phyloP scores from a whole-genome alignment of 2,329 filamentous ascomycete genomes.

The Monilinia fructigena region DNA sequence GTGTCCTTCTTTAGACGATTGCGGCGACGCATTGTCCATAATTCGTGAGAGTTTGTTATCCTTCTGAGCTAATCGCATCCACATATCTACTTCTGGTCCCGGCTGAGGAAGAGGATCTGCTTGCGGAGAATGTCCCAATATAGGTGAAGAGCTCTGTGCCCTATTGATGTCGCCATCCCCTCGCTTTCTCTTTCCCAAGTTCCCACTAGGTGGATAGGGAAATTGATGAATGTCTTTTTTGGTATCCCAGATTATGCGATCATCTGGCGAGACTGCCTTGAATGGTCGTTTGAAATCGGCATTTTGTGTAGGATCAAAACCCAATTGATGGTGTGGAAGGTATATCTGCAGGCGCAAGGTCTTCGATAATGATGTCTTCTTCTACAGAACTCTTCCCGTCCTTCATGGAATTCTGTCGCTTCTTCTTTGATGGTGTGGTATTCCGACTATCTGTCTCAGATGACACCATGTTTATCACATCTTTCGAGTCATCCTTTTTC shows the following conservation, averaged over 20 bases:
- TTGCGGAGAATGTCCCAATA: constrained; percentile 45
- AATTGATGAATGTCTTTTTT: constrained; percentile 46
- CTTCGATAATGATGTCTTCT: not conserved
- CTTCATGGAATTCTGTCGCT: not conserved
- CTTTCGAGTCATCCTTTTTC: constrained; percentile 32
- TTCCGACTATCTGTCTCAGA: constrained; percentile 35
- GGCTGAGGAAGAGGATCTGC: constrained; percentile 53
- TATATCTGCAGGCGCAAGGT: constrained; percentile 16
- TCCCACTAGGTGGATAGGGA: constrained; percentile 49
- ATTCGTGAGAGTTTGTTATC: constrained; percentile 56
- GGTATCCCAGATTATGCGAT: constrained; percentile 60
- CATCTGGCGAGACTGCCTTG: constrained; percentile 56
- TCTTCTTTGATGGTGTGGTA: constrained; percentile 19
- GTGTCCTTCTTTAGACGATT: constrained; percentile 48
- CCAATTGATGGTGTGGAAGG: constrained; percentile 53
- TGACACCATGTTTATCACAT: constrained; percentile 29
- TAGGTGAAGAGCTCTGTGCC: constrained; percentile 67
- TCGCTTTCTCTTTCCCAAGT: constrained; percentile 23
- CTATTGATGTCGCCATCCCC: constrained; percentile 41
- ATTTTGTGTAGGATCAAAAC: constrained; percentile 43
- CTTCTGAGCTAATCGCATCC: constrained; percentile 69
- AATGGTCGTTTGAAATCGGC: constrained; percentile 40
- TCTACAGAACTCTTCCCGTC: constrained; percentile 7
- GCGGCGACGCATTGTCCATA: constrained; percentile 69
- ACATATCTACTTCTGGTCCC: constrained; percentile 72